Base-by-base conservation (phyloP, 164 flowering plant species). In the Berberis thunbergii region DNA sequence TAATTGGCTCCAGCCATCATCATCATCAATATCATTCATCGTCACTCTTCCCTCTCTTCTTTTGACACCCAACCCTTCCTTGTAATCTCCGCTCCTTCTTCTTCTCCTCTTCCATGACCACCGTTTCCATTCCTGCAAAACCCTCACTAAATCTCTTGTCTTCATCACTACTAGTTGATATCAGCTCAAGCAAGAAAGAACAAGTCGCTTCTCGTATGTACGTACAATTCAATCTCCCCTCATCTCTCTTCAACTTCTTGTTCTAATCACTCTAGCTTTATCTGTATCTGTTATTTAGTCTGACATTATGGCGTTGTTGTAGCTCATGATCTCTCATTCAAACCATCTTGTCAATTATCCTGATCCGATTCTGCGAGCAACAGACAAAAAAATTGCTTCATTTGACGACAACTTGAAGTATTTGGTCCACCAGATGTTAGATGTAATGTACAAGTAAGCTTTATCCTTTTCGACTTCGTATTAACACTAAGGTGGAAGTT, bases 391-490 rank as follows among this genome's bases (percentile, higher is more conserved):
- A 7, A 80, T 95, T 46, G 76, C 45, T 43, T 67, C 80, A 1
- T 95, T 86, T 67, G 97, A 89, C 64, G 94, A 87, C 45, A 84
- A 78, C 56, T 69, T 95, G 78, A 87, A 85, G 86, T 85, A 80
- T 63, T 70, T 95, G 13, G 97, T 83, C 0, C 76, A 72, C 43
- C 96, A 89, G 73, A 95, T 95, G 99, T 89, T 95, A 53, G 97
- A 91, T 64, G 78, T 95, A 41, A 95, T 95, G 99, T 95, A 95
- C 80, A 89, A 80, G 97, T 89, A 62, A 79, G 86, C 1, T 7
- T 52, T 1, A 52, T 52, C 12, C n/a, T 41, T 58, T 65, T 12
- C 8, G 26, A 57, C 53, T 52, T 48, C 65, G 57, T 59, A 48
- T 69, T 45, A 26, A 26, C 26, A 26, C 26, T 26, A 26, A 26